Conservation (phyloP, 148 eudicot genomes). For the Polygonum aviculare region DNA sequence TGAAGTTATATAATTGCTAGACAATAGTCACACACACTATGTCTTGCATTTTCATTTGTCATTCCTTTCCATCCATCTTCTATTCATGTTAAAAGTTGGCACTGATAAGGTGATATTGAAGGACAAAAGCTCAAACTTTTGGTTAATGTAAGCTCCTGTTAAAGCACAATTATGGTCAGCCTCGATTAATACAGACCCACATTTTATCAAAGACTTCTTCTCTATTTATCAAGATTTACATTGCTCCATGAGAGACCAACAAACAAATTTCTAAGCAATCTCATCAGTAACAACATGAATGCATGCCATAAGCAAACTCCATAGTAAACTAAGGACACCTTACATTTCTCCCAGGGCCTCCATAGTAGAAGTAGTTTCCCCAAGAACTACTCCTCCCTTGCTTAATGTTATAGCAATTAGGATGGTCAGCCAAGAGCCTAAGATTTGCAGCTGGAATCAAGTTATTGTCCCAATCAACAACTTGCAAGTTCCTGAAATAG, state of each 20-base stretch:
- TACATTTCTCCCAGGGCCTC: slow-evolving; percentile 87
- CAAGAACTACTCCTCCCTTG: slow-evolving; percentile 74
- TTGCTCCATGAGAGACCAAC: background rate
- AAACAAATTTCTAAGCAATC: background rate
- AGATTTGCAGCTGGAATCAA: slow-evolving; percentile 66
- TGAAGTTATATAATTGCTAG: too few species aligned
- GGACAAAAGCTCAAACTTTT: background rate
- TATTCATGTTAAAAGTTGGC: too few species aligned
- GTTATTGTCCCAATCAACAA: slow-evolving; percentile 93
- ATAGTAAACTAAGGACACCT: slow-evolving; percentile 47
- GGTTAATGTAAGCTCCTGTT: background rate
- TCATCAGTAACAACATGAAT: background rate
- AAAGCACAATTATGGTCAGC: background rate
- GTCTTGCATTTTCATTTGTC: too few species aligned
- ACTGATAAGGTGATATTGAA: too few species aligned
- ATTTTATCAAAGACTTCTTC: background rate
- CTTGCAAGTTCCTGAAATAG: slow-evolving; percentile 79
- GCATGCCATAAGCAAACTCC: too few species aligned
- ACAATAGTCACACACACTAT: too few species aligned
- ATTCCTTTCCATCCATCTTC: too few species aligned
- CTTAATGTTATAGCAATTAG: slow-evolving; percentile 73
- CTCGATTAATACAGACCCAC: background rate
- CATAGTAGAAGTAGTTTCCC: slow-evolving; percentile 92
- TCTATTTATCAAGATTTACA: background rate
- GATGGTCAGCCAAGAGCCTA: slow-evolving; percentile 85